Evolutionary conservation across 495 filamentous ascomycete genomes (phyloP).

Genomic region (Aspergillus olivimuriae): DNA sequence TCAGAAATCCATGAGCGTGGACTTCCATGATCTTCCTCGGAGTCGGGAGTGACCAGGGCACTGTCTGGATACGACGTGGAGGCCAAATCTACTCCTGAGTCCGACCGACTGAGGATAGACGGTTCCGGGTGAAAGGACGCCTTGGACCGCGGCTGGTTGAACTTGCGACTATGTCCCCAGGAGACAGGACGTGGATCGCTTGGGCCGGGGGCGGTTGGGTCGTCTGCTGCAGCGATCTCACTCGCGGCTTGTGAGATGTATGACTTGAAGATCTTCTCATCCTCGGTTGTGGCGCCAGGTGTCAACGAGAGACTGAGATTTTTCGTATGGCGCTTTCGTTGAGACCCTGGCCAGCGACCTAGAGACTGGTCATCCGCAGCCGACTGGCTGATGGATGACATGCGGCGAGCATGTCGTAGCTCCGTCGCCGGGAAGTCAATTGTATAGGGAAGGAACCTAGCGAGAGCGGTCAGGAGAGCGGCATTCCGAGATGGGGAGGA

Average conservation of each 20-base stretch:
- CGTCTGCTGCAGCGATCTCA: constrained; percentile 21
- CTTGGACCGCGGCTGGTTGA: constrained; percentile 68
- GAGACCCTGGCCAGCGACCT: constrained; percentile 19
- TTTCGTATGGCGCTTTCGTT: constrained; percentile 15
- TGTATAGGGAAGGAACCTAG: constrained; percentile 34
- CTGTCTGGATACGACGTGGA: constrained; percentile 1
- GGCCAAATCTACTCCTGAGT: constrained; percentile 18
- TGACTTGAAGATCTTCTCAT: constrained; percentile 54
- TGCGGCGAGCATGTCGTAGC: constrained; percentile 11
- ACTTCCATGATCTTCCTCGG: constrained; percentile 15
- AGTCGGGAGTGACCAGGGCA: neutral
- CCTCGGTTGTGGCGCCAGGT: constrained; percentile 52
- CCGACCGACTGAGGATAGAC: constrained; percentile 56
- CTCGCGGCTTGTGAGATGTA: constrained; percentile 29
- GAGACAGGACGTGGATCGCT: constrained; percentile 57
- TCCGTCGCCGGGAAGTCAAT: constrained; percentile 29
- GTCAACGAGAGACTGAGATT: constrained; percentile 41
- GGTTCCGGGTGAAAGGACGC: constrained; percentile 59
- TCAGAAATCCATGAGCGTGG: constrained; percentile 54
- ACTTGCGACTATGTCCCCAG: constrained; percentile 56
- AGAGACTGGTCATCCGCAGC: constrained; percentile 32
- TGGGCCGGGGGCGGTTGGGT: constrained; percentile 34
- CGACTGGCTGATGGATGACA: constrained; percentile 20
- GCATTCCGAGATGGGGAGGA: neutral
- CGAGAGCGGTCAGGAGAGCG: constrained; percentile 2